Evolutionary conservation across 2,329 filamentous ascomycete genomes (phyloP), one percentile per base, ranked within the genome.

Genomic region (Rhinocladiella mackenziei): DNA sequence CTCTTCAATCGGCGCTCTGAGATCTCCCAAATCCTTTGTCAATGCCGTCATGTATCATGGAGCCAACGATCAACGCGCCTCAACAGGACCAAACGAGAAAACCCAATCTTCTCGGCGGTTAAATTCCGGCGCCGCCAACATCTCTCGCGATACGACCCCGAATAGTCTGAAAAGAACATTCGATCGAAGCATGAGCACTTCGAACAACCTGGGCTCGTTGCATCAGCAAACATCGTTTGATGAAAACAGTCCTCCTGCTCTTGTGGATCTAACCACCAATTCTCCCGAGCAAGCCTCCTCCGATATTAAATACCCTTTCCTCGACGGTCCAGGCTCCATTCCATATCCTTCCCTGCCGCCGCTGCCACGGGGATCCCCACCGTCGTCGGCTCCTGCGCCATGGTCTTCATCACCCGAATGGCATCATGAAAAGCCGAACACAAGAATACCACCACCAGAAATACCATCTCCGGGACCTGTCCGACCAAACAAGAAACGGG

Each of bases 191-290:
- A 51, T 57, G 31, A 57, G 56, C 39, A 53, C 36, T 10, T 41
- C 48, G 5, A 54, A 49, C 46, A 53, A 36, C 20, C 51, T 74
- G 42, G 64, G 63, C 1, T 66, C 65, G 10, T 61, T 75, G 13
- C 71, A 73, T 53, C 65, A 62, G 36, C 64, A 63, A 3, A 76
- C 84, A 7, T 78, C 76, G 48, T 85, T 89, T 51, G 78, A 81
- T 48, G 85, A 89, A 51, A 82, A 91, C 56, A 89, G 95, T 60
- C 92, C 94, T 55, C 87, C 88, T 57, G 89, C 95, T 56, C 78
- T 88, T 43, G 71, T 94, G 17, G 85, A 86, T 50, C 65, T 85
- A 14, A 89, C 51, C 76, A 81, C 39, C 75, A 85, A 46, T 74
- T 79, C 46, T 79, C 81, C 0, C 64, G 70, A 1, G 69, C 71